These are phyloP conservation scores for Phytophthora capsici DNA, from an alignment of 352 stramenopile genomes.

Conservation along the genomic window DNA sequence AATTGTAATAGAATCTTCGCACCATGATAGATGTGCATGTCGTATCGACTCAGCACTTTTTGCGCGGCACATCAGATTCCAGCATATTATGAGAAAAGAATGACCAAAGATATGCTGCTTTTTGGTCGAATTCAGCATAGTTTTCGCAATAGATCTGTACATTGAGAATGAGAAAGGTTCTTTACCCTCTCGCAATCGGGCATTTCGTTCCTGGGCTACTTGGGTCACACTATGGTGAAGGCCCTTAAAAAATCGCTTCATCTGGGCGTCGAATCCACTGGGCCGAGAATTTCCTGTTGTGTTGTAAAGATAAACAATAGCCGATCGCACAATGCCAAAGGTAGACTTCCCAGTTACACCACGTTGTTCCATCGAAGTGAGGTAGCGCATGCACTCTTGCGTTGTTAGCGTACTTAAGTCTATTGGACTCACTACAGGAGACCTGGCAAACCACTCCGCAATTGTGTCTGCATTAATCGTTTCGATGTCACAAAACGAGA, in stretches of 20 bases:
- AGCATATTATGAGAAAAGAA: constrained; percentile 10
- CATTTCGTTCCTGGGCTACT: constrained; percentile 3
- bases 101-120: constrained; percentile 16
- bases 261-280: neutral
- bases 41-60: constrained; percentile 12
- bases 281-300: neutral
- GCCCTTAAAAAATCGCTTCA: constrained; percentile 3
- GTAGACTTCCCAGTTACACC: constrained; percentile 4
- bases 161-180: constrained; percentile 15
- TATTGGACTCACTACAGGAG: neutral
- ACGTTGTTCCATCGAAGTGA: neutral
- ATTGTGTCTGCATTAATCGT: neutral
- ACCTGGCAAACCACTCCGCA: neutral
- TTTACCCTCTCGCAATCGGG: constrained; percentile 10
- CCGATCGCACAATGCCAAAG: constrained; percentile 1
- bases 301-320: neutral
- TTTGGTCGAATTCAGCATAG: neutral
- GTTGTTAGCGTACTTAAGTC: neutral
- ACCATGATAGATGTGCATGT: constrained; percentile 12
- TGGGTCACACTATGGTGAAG: neutral
- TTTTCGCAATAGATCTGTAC: constrained; percentile 7
- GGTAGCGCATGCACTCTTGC: constrained; percentile 1
- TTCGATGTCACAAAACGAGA: too few species aligned
- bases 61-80: constrained; percentile 23
- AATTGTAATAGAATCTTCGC: constrained; percentile 15